Percentiles rank a stretch among this genome's conserved stretches.
phyloP scores from a whole-genome alignment of 2,329 filamentous ascomycete species.

The Lachnellula arida region DNA sequence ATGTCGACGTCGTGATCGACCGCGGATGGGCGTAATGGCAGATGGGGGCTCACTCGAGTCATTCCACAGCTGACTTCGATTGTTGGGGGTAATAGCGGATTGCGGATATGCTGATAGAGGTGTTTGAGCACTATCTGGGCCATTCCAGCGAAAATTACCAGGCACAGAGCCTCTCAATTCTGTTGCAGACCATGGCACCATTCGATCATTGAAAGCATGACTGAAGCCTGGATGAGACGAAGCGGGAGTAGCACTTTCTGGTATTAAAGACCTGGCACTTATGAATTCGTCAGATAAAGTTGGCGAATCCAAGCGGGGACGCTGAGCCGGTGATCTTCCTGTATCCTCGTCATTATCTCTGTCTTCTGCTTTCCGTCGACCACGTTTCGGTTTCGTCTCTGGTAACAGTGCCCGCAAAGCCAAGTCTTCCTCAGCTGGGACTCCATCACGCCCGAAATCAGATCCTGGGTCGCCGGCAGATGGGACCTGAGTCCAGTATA shows the following conservation, averaged over 20 bases:
- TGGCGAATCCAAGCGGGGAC: constrained; percentile 55
- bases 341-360: constrained; percentile 49
- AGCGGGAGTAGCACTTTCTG: constrained; percentile 36
- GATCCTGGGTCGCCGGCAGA: constrained; percentile 56
- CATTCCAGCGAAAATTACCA: constrained; percentile 34
- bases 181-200: constrained; percentile 28
- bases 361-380: constrained; percentile 57
- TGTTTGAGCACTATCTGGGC: constrained; percentile 51
- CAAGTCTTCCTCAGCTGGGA: constrained; percentile 81
- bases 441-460: constrained; percentile 69
- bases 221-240: constrained; percentile 32
- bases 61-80: constrained; percentile 36
- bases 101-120: constrained; percentile 68
- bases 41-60: constrained; percentile 62
- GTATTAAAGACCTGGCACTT: constrained; percentile 31
- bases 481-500: constrained; percentile 77
- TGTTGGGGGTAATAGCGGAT: constrained; percentile 68
- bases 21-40: constrained; percentile 63
- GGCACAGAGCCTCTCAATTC: constrained; percentile 17
- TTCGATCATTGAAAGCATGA: constrained; percentile 21
- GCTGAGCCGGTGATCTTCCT: constrained; percentile 49
- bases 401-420: constrained; percentile 80
- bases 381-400: constrained; percentile 62
- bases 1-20: constrained; percentile 58
- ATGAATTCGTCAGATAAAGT: constrained; percentile 39